A percentile compares a stretch with the other conserved stretches of the same genome.
phyloP scores from a whole-genome alignment of 495 filamentous ascomycete genomes.

The Talaromyces borbonicus region DNA sequence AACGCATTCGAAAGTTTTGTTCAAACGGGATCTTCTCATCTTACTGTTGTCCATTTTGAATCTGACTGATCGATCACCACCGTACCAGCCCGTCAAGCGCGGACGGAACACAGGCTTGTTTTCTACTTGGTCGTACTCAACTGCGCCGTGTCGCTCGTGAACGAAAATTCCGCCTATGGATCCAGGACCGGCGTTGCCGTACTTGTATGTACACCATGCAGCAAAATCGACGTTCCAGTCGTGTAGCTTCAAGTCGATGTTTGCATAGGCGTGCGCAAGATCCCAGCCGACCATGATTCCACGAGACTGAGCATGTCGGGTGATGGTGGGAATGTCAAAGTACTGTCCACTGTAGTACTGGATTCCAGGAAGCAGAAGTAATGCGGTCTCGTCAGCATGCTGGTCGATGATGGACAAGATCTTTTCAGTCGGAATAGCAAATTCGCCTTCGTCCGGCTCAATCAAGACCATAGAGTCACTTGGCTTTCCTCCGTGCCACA shows the following conservation, averaged over 20 bases:
- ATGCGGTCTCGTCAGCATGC: constrained; percentile 63
- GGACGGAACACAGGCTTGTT: constrained; percentile 38
- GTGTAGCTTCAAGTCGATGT: constrained; percentile 72
- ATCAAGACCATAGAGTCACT: constrained; percentile 67
- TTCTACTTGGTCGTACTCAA: constrained; percentile 39
- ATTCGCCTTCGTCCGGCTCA: constrained; percentile 43
- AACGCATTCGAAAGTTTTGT: neutral
- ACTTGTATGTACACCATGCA: constrained; percentile 96
- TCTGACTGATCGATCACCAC: constrained; percentile 63
- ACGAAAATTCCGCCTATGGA: constrained; percentile 82
- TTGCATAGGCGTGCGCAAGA: constrained; percentile 89
- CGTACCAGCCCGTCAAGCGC: constrained; percentile 80
- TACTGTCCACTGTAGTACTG: constrained; percentile 94
- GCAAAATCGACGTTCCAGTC: constrained; percentile 95
- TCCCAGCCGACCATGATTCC: constrained; percentile 85
- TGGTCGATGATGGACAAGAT: constrained; percentile 66
- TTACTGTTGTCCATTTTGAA: constrained; percentile 69
- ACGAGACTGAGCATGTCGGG: constrained; percentile 61
- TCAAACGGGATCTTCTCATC: constrained; percentile 8
- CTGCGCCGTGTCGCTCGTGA: constrained; percentile 57
- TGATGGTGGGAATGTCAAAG: constrained; percentile 83
- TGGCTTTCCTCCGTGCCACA: constrained; percentile 62
- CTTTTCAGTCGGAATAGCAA: constrained; percentile 56
- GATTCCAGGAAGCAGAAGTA: constrained; percentile 81
- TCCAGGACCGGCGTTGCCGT: constrained; percentile 84